These are phyloP conservation scores for Fusarium sp. DNA, from an alignment of 2,329 filamentous ascomycete genomes.

Conservation along the genomic window DNA sequence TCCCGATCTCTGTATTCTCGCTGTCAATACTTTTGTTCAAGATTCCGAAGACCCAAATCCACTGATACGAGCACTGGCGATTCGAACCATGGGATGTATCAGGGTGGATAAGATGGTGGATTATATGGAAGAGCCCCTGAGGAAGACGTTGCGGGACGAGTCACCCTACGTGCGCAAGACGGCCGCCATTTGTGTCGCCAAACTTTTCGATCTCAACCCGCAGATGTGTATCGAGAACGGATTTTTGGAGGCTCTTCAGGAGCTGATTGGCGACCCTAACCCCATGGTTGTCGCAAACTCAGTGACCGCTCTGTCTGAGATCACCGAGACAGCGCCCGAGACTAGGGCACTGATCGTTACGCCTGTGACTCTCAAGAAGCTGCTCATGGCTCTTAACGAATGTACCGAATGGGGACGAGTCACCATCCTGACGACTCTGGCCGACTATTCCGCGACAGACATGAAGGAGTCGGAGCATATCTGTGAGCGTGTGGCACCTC, in stretches of 20 bases:
- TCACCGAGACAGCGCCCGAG: constrained; percentile 88
- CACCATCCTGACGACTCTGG: constrained; percentile 88
- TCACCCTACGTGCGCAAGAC: constrained; percentile 99
- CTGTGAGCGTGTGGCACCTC: constrained; percentile 93
- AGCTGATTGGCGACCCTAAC: constrained; percentile 96
- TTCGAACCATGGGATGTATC: constrained; percentile 98
- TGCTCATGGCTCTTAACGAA: constrained; percentile 95
- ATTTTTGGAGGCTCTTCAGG: constrained; percentile 91
- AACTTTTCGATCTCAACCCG: constrained; percentile 95
- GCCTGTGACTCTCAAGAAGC: constrained; percentile 86
- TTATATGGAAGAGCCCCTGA: constrained; percentile 97
- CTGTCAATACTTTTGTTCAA: constrained; percentile 99
- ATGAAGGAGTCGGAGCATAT: constrained; percentile 98
- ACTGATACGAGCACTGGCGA: constrained; percentile 91
- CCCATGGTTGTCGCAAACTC: constrained; percentile 99
- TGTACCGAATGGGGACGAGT: constrained; percentile 99
- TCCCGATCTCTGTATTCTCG: constrained; percentile 96
- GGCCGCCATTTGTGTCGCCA: constrained; percentile 96
- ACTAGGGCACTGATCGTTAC: constrained; percentile 88
- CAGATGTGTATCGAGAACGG: constrained; percentile 95
- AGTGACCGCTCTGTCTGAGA: constrained; percentile 92
- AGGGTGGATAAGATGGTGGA: constrained; percentile 99
- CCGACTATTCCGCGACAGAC: constrained; percentile 87
- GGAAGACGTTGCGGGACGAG: constrained; percentile 96
- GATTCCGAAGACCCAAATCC: constrained; percentile 99